Evolutionary conservation across 2,329 filamentous ascomycete species (phyloP).

Genomic region (Bimuria novae-zelandiae): DNA sequence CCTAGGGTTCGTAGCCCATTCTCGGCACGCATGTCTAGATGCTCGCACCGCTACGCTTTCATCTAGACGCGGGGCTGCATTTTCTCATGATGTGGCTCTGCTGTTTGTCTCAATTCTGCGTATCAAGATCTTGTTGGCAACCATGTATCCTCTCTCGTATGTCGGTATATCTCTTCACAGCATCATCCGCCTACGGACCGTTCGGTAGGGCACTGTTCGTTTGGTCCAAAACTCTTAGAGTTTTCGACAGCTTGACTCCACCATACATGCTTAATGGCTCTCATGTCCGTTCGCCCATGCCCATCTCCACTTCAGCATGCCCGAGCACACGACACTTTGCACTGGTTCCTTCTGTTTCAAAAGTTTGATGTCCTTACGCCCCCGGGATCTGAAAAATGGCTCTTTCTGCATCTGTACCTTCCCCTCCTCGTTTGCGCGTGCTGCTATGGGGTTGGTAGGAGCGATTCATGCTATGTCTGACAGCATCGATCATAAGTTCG

Average conservation of each 20-base stretch:
- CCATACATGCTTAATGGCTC: slow-evolving; percentile 25
- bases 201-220: slow-evolving; percentile 12
- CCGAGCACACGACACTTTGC: slow-evolving; percentile 27
- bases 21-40: slow-evolving; percentile 25
- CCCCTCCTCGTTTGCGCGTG: slow-evolving; percentile 14
- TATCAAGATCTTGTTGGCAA: slow-evolving; percentile 29
- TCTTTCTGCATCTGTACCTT: slow-evolving; percentile 29
- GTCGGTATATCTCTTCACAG: slow-evolving; percentile 15
- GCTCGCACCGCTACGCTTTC: slow-evolving; percentile 33
- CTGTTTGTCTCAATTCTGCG: slow-evolving; percentile 23
- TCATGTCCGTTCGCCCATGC: slow-evolving; percentile 18
- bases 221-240: slow-evolving; percentile 20
- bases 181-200: slow-evolving; percentile 13
- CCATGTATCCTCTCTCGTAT: slow-evolving; percentile 25
- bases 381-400: slow-evolving; percentile 28
- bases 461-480: slow-evolving; percentile 1
- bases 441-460: slow-evolving; percentile 13
- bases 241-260: slow-evolving; percentile 11
- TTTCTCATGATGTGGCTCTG: slow-evolving; percentile 25
- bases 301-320: slow-evolving; percentile 18
- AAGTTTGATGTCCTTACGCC: slow-evolving; percentile 36
- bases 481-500: slow-evolving; percentile 2
- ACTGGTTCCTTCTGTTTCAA: slow-evolving; percentile 29
- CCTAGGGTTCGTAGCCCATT: slow-evolving; percentile 35
- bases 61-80: slow-evolving; percentile 31